A percentile compares a stretch with the other conserved stretches of the same genome.
phyloP scores from a whole-genome alignment of 441 rosid species.

The Gossypium laxum region DNA sequence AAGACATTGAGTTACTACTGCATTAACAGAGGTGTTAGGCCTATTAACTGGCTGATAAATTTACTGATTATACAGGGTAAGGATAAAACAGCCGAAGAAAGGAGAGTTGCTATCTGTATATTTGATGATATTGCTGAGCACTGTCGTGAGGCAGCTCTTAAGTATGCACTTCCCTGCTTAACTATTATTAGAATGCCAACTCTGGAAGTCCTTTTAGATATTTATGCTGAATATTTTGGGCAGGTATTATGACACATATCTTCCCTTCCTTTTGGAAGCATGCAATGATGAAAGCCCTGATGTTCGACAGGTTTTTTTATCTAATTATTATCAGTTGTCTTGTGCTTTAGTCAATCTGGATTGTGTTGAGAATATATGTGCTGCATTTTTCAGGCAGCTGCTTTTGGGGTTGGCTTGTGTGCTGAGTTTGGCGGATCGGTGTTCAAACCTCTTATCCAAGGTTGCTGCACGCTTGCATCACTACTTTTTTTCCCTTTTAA shows the following conservation, averaged over 20 bases:
- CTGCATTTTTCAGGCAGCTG: conserved; percentile 41
- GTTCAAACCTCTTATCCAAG: conserved; percentile 44
- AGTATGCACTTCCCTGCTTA: conserved; percentile 21
- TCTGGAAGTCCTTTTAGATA: not conserved
- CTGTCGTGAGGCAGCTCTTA: conserved; percentile 46
- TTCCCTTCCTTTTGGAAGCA: conserved; percentile 53
- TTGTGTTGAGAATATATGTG: not conserved
- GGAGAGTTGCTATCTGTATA: conserved; percentile 52
- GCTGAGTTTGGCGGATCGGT: conserved; percentile 55
- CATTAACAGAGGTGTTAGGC: not conserved
- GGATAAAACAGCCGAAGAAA: conserved; percentile 52
- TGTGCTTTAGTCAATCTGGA: not conserved
- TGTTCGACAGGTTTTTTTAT: conserved; percentile 44
- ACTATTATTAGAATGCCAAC: not conserved
- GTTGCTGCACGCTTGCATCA: conserved; percentile 20
- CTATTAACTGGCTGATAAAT: conserved; percentile 4
- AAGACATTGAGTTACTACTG: not conserved
- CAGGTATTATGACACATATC: conserved; percentile 50
- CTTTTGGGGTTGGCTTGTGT: conserved; percentile 52
- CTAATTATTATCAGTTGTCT: not conserved
- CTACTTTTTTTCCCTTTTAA: not conserved
- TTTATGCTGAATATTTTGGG: conserved; percentile 7
- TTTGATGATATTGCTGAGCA: conserved; percentile 59
- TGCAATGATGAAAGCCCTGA: conserved; percentile 48
- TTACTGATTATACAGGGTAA: conserved; percentile 31